Base-by-base conservation (phyloP, 164 flowering plant genomes). In the Malania oleifera region DNA sequence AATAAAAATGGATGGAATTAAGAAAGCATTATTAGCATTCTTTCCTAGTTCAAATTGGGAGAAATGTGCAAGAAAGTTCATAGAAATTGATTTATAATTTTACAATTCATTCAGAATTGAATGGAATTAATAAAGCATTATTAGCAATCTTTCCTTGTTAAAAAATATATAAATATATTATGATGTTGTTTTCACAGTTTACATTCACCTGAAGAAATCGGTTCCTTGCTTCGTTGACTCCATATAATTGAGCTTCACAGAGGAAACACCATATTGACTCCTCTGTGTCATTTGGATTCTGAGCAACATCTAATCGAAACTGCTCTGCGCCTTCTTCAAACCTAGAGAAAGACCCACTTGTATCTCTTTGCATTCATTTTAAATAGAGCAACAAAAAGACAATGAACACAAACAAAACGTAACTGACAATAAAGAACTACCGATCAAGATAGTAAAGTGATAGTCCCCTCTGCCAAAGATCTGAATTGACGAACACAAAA, bases 211-310 rank as follows among this genome's bases (percentile, higher is more conserved):
- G 80, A 13, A 87, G 81, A 75, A 81, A 89, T 60, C 76, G 70
- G 44, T 58, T 75, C 66, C 97, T 75, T 54, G 98, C 97, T 75
- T 80, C 90, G 64, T 84, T 78, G 26, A 76, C 79, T 46, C 98
- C 96, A 75, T 77, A 80, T 20, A 89, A 45, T 66, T 76, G 91
- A 75, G 92, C 85, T 76, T 93, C 97, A 70, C 98, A 92, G 0
- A 93, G 83, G 68, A 93, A 89, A 67, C 97, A 89, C 98, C 98
- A 93, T 37, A 93, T 89, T 2, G 97, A 87, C 76, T 93, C 98
- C 69, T 89, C 98, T 1, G 98, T 87, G 49, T 93, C 98, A 77
- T 87, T 87, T 43, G 97, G 97, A 72, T 93, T 93, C 50, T 85
- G 84, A 1, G 92, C 89, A 72, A 93, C 97, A 84, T 93, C 98